A percentile compares a stretch with the other conserved stretches of the same genome.
These are phyloP conservation scores for Xylariaceae sp. DNA, from an alignment of 2,329 filamentous ascomycete species.

Conservation along the genomic window DNA sequence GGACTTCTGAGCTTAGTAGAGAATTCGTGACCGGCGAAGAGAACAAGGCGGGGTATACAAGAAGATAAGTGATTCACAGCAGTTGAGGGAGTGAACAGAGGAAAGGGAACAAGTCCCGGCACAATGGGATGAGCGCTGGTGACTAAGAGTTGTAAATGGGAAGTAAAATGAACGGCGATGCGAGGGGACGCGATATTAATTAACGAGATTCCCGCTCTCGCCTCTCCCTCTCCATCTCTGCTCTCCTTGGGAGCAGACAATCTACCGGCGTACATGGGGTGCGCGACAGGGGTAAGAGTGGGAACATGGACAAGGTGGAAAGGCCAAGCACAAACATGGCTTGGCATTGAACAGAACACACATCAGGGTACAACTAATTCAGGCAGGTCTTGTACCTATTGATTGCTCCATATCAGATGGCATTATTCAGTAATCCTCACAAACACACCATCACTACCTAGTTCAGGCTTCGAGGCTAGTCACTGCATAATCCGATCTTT, in stretches of 20 bases:
- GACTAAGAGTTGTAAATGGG: slow-evolving; percentile 12
- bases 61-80: slow-evolving; percentile 12
- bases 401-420: too few species aligned
- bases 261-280: too few species aligned
- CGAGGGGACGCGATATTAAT: slow-evolving; percentile 18
- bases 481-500: too few species aligned
- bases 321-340: too few species aligned
- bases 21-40: slow-evolving; percentile 29
- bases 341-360: too few species aligned
- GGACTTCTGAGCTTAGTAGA: slow-evolving; percentile 24
- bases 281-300: too few species aligned
- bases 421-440: too few species aligned
- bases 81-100: slow-evolving; percentile 25
- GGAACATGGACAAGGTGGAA: too few species aligned
- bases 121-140: slow-evolving; percentile 14
- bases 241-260: not conserved
- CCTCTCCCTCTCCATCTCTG: slow-evolving; percentile 13
- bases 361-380: too few species aligned
- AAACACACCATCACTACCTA: too few species aligned
- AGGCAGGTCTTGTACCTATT: too few species aligned
- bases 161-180: slow-evolving; percentile 17
- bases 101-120: slow-evolving; percentile 24
- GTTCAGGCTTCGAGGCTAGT: too few species aligned
- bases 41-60: slow-evolving; percentile 1
- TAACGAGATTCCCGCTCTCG: slow-evolving; percentile 12